phyloP scores from a whole-genome alignment of 495 filamentous ascomycete genomes.

The Neurospora cerealis region DNA sequence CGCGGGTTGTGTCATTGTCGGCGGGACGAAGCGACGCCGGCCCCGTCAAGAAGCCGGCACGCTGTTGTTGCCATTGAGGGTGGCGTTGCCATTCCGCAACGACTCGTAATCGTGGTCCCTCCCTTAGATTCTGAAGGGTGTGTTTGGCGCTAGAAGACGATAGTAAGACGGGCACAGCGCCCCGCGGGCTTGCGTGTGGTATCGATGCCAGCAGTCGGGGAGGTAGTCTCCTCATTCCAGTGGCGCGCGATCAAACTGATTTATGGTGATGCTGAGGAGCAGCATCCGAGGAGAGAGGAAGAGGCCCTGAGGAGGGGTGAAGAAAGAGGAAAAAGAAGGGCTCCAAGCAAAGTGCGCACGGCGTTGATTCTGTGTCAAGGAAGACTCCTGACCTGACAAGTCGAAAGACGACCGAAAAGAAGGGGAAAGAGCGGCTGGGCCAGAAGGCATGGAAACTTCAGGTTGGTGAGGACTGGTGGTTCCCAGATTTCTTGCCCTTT shows the following conservation, averaged over 20 bases:
- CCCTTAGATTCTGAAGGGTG: neutral
- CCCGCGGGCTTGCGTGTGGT: constrained; percentile 9
- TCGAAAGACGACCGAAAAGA: neutral
- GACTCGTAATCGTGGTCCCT: neutral
- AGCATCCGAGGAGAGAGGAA: constrained; percentile 16
- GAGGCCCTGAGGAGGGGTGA: neutral
- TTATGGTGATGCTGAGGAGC: constrained; percentile 17
- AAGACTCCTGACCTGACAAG: neutral
- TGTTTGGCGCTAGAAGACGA: neutral
- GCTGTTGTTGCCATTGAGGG: neutral
- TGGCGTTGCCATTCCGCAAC: constrained; percentile 1
- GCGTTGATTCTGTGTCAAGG: neutral
- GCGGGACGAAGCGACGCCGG: neutral
- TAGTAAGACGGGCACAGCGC: neutral
- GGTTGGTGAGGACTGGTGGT: neutral
- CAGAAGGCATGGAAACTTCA: neutral
- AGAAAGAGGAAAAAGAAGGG: neutral
- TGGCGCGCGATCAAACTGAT: constrained; percentile 14
- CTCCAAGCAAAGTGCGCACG: constrained; percentile 1
- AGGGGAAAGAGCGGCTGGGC: neutral
- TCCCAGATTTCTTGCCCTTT: neutral
- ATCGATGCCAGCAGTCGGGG: constrained; percentile 12
- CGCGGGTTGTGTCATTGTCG: neutral
- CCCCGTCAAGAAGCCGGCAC: neutral
- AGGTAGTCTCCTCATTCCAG: constrained; percentile 31